These are phyloP conservation scores for Lactifluus rugatus DNA, from an alignment of 768 basidiomycete species.

Conservation along the genomic window DNA sequence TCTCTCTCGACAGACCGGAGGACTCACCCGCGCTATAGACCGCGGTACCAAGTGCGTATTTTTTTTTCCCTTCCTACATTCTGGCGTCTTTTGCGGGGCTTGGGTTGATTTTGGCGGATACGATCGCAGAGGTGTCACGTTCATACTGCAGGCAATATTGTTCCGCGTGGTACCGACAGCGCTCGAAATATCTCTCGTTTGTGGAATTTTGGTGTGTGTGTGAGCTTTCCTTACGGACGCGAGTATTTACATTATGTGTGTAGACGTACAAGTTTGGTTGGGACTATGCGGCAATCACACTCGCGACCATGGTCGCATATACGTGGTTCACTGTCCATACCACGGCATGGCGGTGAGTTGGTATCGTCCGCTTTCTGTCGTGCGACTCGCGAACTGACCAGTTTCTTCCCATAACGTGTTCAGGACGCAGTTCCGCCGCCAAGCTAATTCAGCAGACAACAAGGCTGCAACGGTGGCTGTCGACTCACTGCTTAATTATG, in stretches of 20 bases:
- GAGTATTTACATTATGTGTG: not conserved
- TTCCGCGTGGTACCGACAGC: slow-evolving; percentile 96
- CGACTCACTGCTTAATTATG: slow-evolving; percentile 95
- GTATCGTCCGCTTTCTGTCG: not conserved
- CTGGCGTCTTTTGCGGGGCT: not conserved
- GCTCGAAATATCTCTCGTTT: slow-evolving; percentile 91
- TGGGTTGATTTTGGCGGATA: not conserved
- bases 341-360: slow-evolving; percentile 81
- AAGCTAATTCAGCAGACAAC: slow-evolving; percentile 96
- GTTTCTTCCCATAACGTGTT: not conserved
- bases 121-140: slow-evolving; percentile 80
- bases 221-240: not conserved
- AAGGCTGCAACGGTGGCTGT: slow-evolving; percentile 89
- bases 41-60: slow-evolving; percentile 80
- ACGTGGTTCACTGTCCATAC: slow-evolving; percentile 97
- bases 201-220: slow-evolving; percentile 78
- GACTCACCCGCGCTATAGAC: slow-evolving; percentile 92
- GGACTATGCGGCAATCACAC: slow-evolving; percentile 91
- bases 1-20: slow-evolving; percentile 87
- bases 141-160: slow-evolving; percentile 84
- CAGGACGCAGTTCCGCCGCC: slow-evolving; percentile 86
- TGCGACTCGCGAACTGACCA: not conserved
- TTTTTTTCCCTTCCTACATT: not conserved
- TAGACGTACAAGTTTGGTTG: slow-evolving; percentile 97
- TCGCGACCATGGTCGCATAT: slow-evolving; percentile 76